Conservation (phyloP, 2,329 filamentous ascomycete species). For the Chaetomium olivaceum region DNA sequence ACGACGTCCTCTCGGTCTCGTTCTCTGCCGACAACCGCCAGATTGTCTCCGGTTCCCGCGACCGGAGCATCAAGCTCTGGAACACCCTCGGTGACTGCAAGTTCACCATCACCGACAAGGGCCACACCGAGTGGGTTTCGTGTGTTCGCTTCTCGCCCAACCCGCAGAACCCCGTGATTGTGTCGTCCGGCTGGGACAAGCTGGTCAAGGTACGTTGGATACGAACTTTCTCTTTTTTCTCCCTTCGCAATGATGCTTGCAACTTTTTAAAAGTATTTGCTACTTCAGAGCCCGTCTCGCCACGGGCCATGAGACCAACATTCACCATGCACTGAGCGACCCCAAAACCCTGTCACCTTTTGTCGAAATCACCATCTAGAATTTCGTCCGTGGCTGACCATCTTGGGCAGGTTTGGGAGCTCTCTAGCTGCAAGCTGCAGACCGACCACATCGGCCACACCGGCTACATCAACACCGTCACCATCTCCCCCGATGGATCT, state of each 20-base stretch:
- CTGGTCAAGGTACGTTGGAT: constrained; percentile 88
- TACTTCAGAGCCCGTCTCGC: constrained; percentile 94
- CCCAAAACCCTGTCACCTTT: constrained; percentile 5
- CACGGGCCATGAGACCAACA: constrained; percentile 91
- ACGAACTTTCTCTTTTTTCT: constrained; percentile 20
- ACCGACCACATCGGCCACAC: constrained; percentile 99
- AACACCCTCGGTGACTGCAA: constrained; percentile 99
- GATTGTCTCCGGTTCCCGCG: constrained; percentile 98
- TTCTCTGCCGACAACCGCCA: constrained; percentile 99
- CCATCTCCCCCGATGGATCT: constrained; percentile 98
- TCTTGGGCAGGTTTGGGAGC: constrained; percentile 87
- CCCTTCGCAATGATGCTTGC: constrained; percentile 81
- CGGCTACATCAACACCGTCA: constrained; percentile 99
- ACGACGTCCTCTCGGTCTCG: constrained; percentile 98
- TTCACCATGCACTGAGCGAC: constrained; percentile 74
- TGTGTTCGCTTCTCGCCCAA: constrained; percentile 99
- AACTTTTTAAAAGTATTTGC: constrained; percentile 93
- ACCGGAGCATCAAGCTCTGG: constrained; percentile 99
- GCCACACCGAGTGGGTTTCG: constrained; percentile 99
- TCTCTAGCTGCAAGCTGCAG: constrained; percentile 98
- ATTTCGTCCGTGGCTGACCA: constrained; percentile 16
- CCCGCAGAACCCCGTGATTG: constrained; percentile 99
- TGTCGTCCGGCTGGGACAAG: constrained; percentile 99
- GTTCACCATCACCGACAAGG: constrained; percentile 99
- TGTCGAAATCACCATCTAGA: background rate